Evolutionary conservation across 1,139 yeast species (phyloP), one percentile per base, ranked within the genome.

Genomic region (Candida mesenterica): DNA sequence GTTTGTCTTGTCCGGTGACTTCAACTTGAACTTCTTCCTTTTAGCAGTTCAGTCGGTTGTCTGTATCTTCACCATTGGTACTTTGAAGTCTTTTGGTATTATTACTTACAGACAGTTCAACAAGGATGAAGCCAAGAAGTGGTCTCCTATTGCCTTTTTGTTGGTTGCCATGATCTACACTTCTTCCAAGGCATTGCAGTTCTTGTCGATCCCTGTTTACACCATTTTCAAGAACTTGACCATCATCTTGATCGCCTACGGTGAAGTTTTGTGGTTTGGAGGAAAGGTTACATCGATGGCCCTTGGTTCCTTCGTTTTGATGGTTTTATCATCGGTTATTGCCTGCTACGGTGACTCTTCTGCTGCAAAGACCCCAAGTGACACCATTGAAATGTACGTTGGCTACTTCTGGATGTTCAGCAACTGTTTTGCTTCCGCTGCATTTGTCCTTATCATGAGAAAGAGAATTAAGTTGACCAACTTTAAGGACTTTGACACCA

Each of bases 141-240:
- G 92, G 98, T 79, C 87, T 45, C 97, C 98, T 39, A 89, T 92
- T 54, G 94, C 97, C 3, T 68, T 88, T 47, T 68, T 89, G 53
- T 76, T 94, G 57, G 97, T 90, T 29, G 71, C 79, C 39, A 92
- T 92, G 97, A 90, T 90, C 61, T 94, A 90, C 73, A 94, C 98
- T 42, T 86, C 95, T 31, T 86, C 96, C 42, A 92, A 89, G 74
- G 97, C 98, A 40, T 73, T 92, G 57, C 95, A 88, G 65, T 88
- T 67, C 67, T 78, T 92, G 58, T 74, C 92, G 36, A 92, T 92
- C 43, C 98, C 98, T 35, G 95, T 92, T 40, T 92, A 89, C 73
- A 94, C 98, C 49, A 92, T 92, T 53, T 92, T 94, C 81, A 92
- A 94, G 75, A 92, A 92, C 68, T 79, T 94, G 65, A 92, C 98